A percentile compares a stretch with the other conserved stretches of the same genome.
These are phyloP conservation scores for Aspergillus intermedius DNA, from an alignment of 2,329 filamentous ascomycete genomes.

Conservation along the genomic window DNA sequence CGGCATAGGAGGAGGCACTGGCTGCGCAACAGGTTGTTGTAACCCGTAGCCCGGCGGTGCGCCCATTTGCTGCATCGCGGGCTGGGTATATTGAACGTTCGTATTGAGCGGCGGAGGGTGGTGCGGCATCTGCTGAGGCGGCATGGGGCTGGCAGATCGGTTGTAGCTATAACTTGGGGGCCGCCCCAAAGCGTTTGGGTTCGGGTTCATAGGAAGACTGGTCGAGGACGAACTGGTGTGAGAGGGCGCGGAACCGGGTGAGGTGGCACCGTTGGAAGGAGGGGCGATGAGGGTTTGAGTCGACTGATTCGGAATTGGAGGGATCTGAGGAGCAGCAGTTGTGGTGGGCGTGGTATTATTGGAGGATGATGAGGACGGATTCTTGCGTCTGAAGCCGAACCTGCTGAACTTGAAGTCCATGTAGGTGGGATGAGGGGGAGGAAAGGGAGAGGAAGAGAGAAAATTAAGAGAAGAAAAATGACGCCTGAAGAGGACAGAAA, in stretches of 20 bases:
- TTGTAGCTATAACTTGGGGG: constrained; percentile 60
- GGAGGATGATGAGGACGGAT: constrained; percentile 22
- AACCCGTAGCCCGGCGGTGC: constrained; percentile 42
- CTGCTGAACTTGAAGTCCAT: constrained; percentile 47
- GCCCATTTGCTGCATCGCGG: constrained; percentile 27
- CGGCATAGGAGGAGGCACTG: constrained; percentile 21
- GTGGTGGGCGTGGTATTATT: background rate
- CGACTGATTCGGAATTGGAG: constrained; percentile 6
- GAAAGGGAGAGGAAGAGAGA: constrained; percentile 7
- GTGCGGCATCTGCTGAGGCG: constrained; percentile 37
- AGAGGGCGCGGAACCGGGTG: constrained; percentile 31
- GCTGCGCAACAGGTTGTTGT: constrained; percentile 27
- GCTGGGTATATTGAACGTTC: constrained; percentile 45
- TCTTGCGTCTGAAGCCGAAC: constrained; percentile 46
- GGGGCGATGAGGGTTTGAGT: constrained; percentile 28
- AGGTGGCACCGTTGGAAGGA: constrained; percentile 25
- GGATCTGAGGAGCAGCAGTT: background rate
- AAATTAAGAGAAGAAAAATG: constrained; percentile 4
- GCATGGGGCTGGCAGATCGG: constrained; percentile 49
- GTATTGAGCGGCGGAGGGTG: constrained; percentile 51
- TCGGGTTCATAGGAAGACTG: constrained; percentile 50
- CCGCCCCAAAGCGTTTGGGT: constrained; percentile 49
- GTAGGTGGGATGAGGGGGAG: constrained; percentile 14
- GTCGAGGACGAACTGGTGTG: constrained; percentile 42
- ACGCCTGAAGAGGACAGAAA: background rate